These are phyloP conservation scores for Myxozyma neglecta DNA, from an alignment of 805 yeast species.

Conservation along the genomic window DNA sequence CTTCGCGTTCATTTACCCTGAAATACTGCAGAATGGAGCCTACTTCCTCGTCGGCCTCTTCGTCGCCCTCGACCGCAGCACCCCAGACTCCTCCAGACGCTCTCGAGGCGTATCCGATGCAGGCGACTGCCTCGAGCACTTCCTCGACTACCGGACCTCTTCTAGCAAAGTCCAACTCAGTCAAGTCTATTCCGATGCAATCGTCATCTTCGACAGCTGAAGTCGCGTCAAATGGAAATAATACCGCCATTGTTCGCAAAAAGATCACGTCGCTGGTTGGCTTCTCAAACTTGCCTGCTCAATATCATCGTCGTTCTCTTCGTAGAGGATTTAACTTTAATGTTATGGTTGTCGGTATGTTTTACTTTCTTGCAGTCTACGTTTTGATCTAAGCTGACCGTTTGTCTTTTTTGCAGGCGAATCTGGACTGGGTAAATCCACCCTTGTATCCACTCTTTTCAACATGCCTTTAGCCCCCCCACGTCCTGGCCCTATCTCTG, in stretches of 20 bases:
- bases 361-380: neutral
- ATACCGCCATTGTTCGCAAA: slow-evolving; percentile 67
- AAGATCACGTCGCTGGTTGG: slow-evolving; percentile 93
- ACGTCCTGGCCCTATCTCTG: slow-evolving; percentile 9
- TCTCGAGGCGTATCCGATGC: slow-evolving; percentile 1
- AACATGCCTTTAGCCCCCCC: slow-evolving; percentile 53
- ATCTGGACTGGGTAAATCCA: slow-evolving; percentile 88
- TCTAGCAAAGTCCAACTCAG: neutral
- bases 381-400: neutral
- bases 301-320: slow-evolving; percentile 94
- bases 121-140: neutral
- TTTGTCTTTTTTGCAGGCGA: slow-evolving; percentile 45
- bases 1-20: too few species aligned
- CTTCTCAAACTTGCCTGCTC: slow-evolving; percentile 95
- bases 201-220: neutral
- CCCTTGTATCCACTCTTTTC: slow-evolving; percentile 88
- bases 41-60: slow-evolving; percentile 2
- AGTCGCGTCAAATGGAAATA: slow-evolving; percentile 10
- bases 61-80: slow-evolving; percentile 5
- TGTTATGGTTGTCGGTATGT: slow-evolving; percentile 74
- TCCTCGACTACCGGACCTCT: slow-evolving; percentile 5
- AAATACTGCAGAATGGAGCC: neutral
- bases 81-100: slow-evolving; percentile 9
- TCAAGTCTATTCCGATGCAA: neutral
- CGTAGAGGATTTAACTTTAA: slow-evolving; percentile 88